Evolutionary conservation across 768 basidiomycete genomes (phyloP).

Genomic region (Macrocybe gigantea): DNA sequence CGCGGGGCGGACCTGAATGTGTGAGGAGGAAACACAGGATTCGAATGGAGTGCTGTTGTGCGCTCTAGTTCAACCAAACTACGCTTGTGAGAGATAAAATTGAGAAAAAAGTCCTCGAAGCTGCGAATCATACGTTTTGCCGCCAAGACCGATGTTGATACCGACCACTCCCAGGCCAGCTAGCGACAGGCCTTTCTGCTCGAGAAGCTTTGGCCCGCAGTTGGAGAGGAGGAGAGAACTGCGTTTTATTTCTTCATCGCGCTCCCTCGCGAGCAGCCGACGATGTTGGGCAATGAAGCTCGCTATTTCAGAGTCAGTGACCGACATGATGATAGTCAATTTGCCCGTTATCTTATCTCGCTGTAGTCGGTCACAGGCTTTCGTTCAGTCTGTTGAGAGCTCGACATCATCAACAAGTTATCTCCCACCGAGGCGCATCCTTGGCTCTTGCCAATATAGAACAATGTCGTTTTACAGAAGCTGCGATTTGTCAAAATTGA

Average conservation of each 20-base stretch:
- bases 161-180: slow-evolving; percentile 64
- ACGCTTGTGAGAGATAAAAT: slow-evolving; percentile 25
- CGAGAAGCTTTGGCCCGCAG: slow-evolving; percentile 79
- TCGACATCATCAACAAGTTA: too few species aligned
- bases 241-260: slow-evolving; percentile 79
- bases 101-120: neutral
- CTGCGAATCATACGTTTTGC: slow-evolving; percentile 67
- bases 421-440: too few species aligned
- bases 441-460: too few species aligned
- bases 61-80: slow-evolving; percentile 87
- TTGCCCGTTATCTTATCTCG: neutral
- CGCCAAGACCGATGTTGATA: slow-evolving; percentile 84
- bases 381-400: too few species aligned
- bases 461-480: too few species aligned
- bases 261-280: slow-evolving; percentile 62
- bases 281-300: slow-evolving; percentile 68
- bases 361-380: neutral
- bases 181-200: slow-evolving; percentile 80
- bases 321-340: slow-evolving; percentile 13
- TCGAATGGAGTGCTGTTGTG: slow-evolving; percentile 73
- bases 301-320: slow-evolving; percentile 30
- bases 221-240: slow-evolving; percentile 76
- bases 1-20: slow-evolving; percentile 56
- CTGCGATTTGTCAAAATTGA: too few species aligned
- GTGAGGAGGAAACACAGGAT: slow-evolving; percentile 75